These are phyloP conservation scores for Lachnellula cervina DNA, from an alignment of 2,329 filamentous ascomycete genomes.

Conservation along the genomic window DNA sequence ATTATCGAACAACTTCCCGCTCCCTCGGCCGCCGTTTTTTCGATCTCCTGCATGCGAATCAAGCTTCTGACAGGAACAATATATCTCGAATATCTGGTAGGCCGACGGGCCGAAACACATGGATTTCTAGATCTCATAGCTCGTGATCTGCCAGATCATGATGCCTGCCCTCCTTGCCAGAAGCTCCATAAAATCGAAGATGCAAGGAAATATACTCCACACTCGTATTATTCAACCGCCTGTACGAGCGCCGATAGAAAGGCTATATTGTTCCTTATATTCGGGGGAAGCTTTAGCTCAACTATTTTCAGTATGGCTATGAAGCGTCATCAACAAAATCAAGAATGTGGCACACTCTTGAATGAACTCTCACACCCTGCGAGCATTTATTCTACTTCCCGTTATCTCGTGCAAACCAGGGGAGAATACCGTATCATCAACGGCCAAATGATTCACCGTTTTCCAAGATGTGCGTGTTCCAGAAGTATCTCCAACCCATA, in stretches of 20 bases:
- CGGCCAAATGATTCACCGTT: neutral
- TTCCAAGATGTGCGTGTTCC: constrained; percentile 1
- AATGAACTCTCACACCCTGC: neutral
- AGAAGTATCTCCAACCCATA: too few species aligned
- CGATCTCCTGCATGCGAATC: constrained; percentile 10
- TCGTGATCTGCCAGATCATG: constrained; percentile 12
- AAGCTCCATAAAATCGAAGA: constrained; percentile 14
- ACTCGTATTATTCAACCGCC: neutral
- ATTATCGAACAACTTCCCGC: constrained; percentile 11
- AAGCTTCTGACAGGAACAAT: constrained; percentile 7
- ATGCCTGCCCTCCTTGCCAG: constrained; percentile 11
- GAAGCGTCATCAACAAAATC: constrained; percentile 11
- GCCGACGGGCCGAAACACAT: constrained; percentile 1
- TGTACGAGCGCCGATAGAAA: constrained; percentile 3
- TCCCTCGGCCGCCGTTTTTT: constrained; percentile 11
- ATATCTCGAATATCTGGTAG: constrained; percentile 1
- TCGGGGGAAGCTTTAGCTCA: constrained; percentile 3
- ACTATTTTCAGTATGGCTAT: constrained; percentile 15
- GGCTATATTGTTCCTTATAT: neutral
- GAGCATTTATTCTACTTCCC: neutral
- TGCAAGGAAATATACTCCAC: neutral
- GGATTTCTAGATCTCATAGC: constrained; percentile 11
- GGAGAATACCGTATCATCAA: constrained; percentile 9
- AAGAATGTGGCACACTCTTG: constrained; percentile 4
- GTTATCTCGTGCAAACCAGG: neutral